Base-by-base conservation (phyloP, 257 asterid species). In the Solanum ossicruentum region DNA sequence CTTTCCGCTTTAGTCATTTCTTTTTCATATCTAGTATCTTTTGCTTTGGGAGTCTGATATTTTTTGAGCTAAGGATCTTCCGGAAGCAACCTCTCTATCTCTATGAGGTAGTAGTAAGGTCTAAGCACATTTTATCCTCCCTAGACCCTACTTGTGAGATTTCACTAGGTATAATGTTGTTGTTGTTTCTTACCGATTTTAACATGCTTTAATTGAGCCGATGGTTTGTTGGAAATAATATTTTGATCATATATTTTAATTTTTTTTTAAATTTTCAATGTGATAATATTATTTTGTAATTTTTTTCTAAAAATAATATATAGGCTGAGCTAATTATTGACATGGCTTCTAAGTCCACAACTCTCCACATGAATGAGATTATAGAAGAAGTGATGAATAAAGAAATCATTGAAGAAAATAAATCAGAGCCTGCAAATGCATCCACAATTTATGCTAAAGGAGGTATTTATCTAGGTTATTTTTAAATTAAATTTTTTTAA, bases 291-390 rank as follows among this genome's bases (percentile, higher is more conserved):
- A 70, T 18, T 39, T 2, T 36, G 10, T 84, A 12, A 36, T 36
- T 36, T 36, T 3, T 15, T 73, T 47, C 39, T 12, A 7, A 0
- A 15, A 20, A 47, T 65, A 20, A 28, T 65, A 3, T 60, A 18
- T 87, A 90, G 92, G 89, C 86, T 73, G 88, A 86, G 47, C 66
- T 26, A 23, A 51, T 26, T 11, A 56, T 84, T 39, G 69, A 72
- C 12, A 13, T 56, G 26, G 81, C 80, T 51, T 84, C 57, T 21
- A 55, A 88, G 20, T 43, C 89, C 47, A 51, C 58, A 47, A 32
- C n/a, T 20, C 61, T 65, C 12, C 65, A 61, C 36, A 49, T 66
- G 21, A 51, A 51, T 61, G 83, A 65, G 70, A 78, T 55, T 51
- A 23, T 77, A 39, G 78, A 84, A 11, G 36, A 17, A 18, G 43